Evolutionary conservation across 257 asterid species (phyloP).

Genomic region (Nicotiana tomentosiformis): DNA sequence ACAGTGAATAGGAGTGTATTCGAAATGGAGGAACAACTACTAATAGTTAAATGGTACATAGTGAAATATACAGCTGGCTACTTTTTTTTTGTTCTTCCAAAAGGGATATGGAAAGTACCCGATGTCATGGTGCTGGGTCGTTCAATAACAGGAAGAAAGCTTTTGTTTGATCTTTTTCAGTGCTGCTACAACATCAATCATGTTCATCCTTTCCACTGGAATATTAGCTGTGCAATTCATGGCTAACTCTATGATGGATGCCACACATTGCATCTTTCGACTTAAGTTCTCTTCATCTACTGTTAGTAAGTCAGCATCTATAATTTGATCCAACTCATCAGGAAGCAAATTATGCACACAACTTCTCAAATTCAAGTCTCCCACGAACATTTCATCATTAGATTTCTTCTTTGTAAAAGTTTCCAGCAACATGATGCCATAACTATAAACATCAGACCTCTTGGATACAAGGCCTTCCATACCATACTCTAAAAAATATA

Average conservation of each 20-base stretch:
- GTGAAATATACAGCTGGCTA: neutral
- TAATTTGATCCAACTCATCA: neutral
- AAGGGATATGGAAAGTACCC: neutral
- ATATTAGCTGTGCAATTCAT: slow-evolving; percentile 12
- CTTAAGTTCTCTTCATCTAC: neutral
- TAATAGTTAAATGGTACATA: neutral
- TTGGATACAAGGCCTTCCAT: slow-evolving; percentile 23
- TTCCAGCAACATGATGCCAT: slow-evolving; percentile 28
- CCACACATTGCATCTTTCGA: neutral
- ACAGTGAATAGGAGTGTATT: neutral
- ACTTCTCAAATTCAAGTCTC: slow-evolving; percentile 11
- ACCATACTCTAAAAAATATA: slow-evolving; percentile 20
- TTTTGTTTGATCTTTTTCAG: slow-evolving; percentile 11
- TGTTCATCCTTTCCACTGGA: slow-evolving; percentile 4
- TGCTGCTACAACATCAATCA: slow-evolving; percentile 11
- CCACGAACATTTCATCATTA: slow-evolving; percentile 5
- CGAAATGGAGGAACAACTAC: neutral
- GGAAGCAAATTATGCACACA: slow-evolving; percentile 8
- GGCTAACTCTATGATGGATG: slow-evolving; percentile 15
- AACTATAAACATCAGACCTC: slow-evolving; percentile 25
- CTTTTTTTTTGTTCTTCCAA: neutral
- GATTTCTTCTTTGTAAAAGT: slow-evolving; percentile 21
- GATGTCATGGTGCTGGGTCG: neutral
- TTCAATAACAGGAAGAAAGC: neutral
- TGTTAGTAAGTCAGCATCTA: slow-evolving; percentile 12